A percentile compares a stretch with the other conserved stretches of the same genome.
Conservation (phyloP, 257 asterid species). For the Capsicum baccatum region DNA sequence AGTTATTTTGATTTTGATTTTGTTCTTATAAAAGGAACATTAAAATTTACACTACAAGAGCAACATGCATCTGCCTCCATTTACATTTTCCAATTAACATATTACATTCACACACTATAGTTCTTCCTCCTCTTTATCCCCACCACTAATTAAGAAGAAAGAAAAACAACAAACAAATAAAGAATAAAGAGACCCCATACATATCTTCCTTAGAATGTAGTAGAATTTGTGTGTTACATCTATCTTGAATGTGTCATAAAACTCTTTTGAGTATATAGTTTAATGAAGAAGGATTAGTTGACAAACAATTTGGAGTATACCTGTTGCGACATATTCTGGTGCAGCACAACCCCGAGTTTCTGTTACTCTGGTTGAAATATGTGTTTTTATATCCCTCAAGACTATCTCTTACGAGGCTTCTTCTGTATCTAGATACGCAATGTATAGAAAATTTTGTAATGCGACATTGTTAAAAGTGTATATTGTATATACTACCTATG, state of each 20-base stretch:
- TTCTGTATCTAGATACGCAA: no score
- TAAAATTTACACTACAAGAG: no score
- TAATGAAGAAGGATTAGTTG: not conserved
- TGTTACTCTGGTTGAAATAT: constrained; percentile 69
- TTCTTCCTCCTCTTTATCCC: not conserved
- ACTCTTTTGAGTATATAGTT: constrained; percentile 1
- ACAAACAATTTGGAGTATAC: constrained; percentile 31
- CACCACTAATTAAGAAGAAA: constrained; percentile 5
- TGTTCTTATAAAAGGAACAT: no score
- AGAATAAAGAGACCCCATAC: not conserved
- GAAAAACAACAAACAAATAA: constrained; percentile 26
- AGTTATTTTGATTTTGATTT: no score
- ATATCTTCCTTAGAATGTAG: not conserved
- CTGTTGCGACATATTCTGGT: constrained; percentile 72
- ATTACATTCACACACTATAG: no score
- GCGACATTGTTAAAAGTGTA: no score
- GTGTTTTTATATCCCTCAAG: constrained; percentile 70
- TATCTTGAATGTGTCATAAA: constrained; percentile 21
- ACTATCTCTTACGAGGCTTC: constrained; percentile 71
- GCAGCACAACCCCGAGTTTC: constrained; percentile 85
- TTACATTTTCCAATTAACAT: no score
- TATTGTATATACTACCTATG: no score
- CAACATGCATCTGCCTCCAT: no score
- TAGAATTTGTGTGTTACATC: not conserved
- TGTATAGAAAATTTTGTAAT: no score